Base-by-base conservation (phyloP, 768 basidiomycete genomes). In the Termitomyces sp. region DNA sequence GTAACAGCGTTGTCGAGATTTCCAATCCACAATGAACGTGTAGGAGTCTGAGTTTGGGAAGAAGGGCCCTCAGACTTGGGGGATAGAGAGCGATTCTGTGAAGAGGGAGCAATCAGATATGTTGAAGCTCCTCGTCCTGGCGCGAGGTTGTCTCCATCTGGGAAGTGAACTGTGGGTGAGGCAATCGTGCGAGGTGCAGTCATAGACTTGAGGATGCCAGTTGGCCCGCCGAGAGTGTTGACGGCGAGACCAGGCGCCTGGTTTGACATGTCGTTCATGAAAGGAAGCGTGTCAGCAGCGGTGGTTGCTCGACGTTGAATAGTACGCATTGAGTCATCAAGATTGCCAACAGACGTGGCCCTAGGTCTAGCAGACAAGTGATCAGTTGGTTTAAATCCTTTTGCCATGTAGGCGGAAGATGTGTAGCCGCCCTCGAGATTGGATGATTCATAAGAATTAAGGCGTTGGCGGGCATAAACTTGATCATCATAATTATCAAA, bases 21-120 rank as follows among this genome's bases (percentile, higher is more conserved):
- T 51, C 97, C 97, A 69, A 99, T 97, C 96, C 97, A 99, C 31
- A 99, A 78, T 36, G 93, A 95, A 53, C 97, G 88, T 12, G 96
- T 96, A 37, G 97, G 96, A 42, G 93, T 89, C 74, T 98, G 95
- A 55, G 88, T 83, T 67, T 94, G 91, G 13, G 85, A 83, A 37
- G 83, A 78, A 45, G 82, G 78, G 36, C 74, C 79, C 73, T 93
- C 90, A 41, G 87, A 80, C 72, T 93, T 94, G 24, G 92, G 92
- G 13, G 92, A 93, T 56, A 89, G 76, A n/a, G 90, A 85, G 52
- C 90, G 85, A 67, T 84, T 89, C 67, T 86, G 83, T 30, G 81
- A 79, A 48, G 79, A 79, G 30, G 88, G 87, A 11, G 90, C 86
- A 60, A 83, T 76, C 34, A 93, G 77, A 67, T 91, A 92, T 49